Evolutionary conservation across 495 filamentous ascomycete species (phyloP).

Genomic region (Penicillium subrubescens): DNA sequence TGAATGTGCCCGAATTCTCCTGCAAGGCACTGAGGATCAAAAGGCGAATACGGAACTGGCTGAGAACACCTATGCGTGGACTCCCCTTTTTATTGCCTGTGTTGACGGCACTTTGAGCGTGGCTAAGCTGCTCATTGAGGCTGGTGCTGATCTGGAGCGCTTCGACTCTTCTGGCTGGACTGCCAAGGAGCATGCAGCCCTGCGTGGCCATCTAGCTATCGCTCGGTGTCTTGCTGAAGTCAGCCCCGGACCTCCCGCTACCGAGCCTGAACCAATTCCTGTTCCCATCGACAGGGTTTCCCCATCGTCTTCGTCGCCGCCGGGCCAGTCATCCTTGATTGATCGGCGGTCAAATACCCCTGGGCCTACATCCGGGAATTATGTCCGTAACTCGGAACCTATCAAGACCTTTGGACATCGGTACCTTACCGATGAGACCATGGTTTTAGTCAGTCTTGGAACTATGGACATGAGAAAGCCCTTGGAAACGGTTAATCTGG

Average conservation of each 20-base stretch:
- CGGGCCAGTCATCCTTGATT: slow-evolving; percentile 48
- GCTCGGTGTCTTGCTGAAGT: slow-evolving; percentile 65
- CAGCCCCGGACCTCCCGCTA: slow-evolving; percentile 39
- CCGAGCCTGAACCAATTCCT: slow-evolving; percentile 39
- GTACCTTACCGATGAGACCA: slow-evolving; percentile 84
- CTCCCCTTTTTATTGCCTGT: slow-evolving; percentile 85
- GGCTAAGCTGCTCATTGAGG: slow-evolving; percentile 74
- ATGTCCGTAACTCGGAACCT: slow-evolving; percentile 60
- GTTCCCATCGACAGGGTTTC: slow-evolving; percentile 40
- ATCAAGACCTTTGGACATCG: slow-evolving; percentile 95
- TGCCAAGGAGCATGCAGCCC: slow-evolving; percentile 85
- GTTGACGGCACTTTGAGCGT: slow-evolving; percentile 81
- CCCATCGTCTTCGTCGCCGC: slow-evolving; percentile 45
- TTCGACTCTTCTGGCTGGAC: slow-evolving; percentile 92
- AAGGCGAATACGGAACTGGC: slow-evolving; percentile 74
- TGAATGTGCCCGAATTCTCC: slow-evolving; percentile 73
- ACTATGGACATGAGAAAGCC: slow-evolving; percentile 91
- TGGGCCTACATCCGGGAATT: slow-evolving; percentile 37
- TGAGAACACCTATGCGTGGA: slow-evolving; percentile 90
- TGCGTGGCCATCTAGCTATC: slow-evolving; percentile 83
- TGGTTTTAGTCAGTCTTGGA: slow-evolving; percentile 89
- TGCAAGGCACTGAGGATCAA: slow-evolving; percentile 68
- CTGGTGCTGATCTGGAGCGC: slow-evolving; percentile 72
- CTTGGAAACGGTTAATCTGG: slow-evolving; percentile 79
- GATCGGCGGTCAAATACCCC: slow-evolving; percentile 55